phyloP scores from a whole-genome alignment of 2,329 filamentous ascomycete species.

The Epichloe glyceriae region DNA sequence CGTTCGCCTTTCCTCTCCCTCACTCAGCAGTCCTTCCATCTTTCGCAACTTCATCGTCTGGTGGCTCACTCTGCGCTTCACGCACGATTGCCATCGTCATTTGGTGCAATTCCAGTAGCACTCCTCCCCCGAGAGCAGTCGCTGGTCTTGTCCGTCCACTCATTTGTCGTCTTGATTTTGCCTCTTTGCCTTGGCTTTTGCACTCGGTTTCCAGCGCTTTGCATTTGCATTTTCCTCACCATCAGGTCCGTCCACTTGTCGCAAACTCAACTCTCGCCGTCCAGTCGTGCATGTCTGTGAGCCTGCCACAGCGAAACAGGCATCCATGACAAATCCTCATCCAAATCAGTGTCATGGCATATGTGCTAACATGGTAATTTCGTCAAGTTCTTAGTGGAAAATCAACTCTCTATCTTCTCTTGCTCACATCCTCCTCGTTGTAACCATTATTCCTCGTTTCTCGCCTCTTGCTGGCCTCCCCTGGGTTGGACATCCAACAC shows the following conservation, averaged over 20 bases:
- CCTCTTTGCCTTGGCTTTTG: conserved; percentile 12
- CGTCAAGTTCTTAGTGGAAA: background rate
- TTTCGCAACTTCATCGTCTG: conserved; percentile 5
- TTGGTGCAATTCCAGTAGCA: conserved; percentile 46
- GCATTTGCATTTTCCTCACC: conserved; percentile 5
- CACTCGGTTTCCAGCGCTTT: conserved; percentile 5
- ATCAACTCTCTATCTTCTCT: background rate
- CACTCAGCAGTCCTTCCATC: conserved; percentile 4
- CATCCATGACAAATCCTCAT: background rate
- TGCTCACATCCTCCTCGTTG: background rate
- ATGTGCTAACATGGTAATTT: background rate
- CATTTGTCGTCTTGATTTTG: conserved; percentile 27
- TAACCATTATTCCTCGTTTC: background rate
- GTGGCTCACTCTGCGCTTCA: conserved; percentile 4
- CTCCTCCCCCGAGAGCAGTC: conserved; percentile 33
- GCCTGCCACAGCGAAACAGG: background rate
- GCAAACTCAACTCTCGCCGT: background rate
- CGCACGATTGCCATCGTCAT: conserved; percentile 4
- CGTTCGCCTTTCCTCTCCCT: conserved; percentile 7
- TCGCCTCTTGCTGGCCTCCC: background rate
- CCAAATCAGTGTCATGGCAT: background rate
- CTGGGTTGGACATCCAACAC: background rate
- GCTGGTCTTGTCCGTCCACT: conserved; percentile 50
- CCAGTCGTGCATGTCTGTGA: background rate
- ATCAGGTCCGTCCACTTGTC: conserved; percentile 1